These are phyloP conservation scores for Cardamine occulta DNA, from an alignment of 345 rosid genomes.

Conservation along the genomic window DNA sequence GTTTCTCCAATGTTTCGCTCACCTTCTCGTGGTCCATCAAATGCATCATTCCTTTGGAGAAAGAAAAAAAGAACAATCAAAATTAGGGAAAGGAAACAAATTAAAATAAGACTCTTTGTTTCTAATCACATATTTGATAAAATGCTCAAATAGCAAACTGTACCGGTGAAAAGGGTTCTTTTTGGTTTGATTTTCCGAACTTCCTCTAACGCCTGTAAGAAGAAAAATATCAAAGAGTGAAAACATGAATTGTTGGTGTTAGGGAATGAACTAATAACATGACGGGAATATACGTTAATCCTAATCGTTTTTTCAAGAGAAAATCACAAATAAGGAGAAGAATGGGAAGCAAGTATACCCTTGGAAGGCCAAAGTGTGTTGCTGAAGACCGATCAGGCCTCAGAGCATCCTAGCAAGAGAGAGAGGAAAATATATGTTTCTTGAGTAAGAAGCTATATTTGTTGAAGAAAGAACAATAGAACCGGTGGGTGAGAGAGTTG, in stretches of 20 bases:
- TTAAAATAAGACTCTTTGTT: not conserved
- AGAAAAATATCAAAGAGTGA: not conserved
- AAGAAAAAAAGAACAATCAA: constrained; percentile 3
- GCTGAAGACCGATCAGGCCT: constrained; percentile 89
- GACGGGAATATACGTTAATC: not conserved
- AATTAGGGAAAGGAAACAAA: constrained; percentile 13
- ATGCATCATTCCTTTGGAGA: constrained; percentile 80
- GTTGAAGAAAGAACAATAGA: constrained; percentile 15
- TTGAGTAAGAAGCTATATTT: constrained; percentile 29
- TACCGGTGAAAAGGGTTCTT: constrained; percentile 88
- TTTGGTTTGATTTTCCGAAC: constrained; percentile 81
- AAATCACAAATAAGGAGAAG: not conserved
- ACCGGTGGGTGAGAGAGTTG: not conserved
- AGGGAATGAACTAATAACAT: not conserved
- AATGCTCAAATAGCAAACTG: constrained; percentile 3
- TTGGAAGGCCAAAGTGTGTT: constrained; percentile 92
- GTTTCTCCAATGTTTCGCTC: constrained; percentile 56
- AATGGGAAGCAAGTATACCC: constrained; percentile 51
- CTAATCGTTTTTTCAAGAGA: not conserved
- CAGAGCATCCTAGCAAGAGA: constrained; percentile 70
- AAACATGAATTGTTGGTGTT: not conserved
- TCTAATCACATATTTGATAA: not conserved
- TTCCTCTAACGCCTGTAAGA: constrained; percentile 76
- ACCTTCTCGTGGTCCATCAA: constrained; percentile 90
- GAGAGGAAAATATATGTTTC: constrained; percentile 7